Base-by-base conservation (phyloP, 1,139 yeast species). In the Tardiomyces digboiensis region DNA sequence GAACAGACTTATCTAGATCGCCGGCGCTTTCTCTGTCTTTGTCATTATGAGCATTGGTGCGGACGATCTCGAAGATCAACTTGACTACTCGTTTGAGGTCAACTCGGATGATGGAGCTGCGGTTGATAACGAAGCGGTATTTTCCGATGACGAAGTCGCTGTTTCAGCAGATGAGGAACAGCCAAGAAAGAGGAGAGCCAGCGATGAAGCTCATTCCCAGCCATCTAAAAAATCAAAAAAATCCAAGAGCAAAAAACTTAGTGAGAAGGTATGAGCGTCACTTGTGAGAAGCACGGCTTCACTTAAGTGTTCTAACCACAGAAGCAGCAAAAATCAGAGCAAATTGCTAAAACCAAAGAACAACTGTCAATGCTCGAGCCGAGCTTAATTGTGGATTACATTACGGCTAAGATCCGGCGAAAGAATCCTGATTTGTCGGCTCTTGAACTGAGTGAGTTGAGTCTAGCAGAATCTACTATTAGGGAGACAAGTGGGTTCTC, bases 41-140 rank as follows among this genome's bases (percentile, higher is more conserved):
- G n/a, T n/a, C n/a, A n/a, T n/a, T 4, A 20, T 29, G 14, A 42
- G 22, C 29, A 53, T 52, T 39, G 62, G 55, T 10, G 72, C 61
- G 7, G 89, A 82, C 56, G 87, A 80, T 48, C 66, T 82, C 41
- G 84, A 80, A 44, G 89, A 82, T 58, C 86, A 84, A 1, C 68
- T 82, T 39, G 81, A 68, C 14, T 80, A 79, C 56, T 69, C 69
- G 1, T 68, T 73, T 23, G 80, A 71, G 19, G 60, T 58, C n/a
- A 54, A 46, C 12, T 56, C 57, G 19, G 62, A 59, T 12, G 62
- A 54, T 16, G 64, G 56, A 6, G 44, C 43, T 1, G 44, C 49
- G 7, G 54, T 56, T 8, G 54, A 49, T 21, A 57, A 50, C 29
- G 50, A 51, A 22, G 59, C 55, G 19, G 63, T 59, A 26, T 59